Evolutionary conservation across 2,329 filamentous ascomycete species (phyloP).

Genomic region (Stagonosporopsis rhizophila): DNA sequence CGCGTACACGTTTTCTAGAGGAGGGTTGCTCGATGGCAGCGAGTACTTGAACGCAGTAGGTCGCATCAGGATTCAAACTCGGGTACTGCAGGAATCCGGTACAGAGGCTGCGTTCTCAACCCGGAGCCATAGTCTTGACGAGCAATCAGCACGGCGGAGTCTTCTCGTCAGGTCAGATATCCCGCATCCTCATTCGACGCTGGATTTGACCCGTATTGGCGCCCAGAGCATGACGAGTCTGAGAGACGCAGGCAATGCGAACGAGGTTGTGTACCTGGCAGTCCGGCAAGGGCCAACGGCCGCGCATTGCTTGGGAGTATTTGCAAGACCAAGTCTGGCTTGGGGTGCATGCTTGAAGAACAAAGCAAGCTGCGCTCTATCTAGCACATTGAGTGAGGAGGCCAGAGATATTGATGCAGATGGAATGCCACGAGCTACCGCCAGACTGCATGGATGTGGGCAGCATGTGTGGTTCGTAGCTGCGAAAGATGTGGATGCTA

Average conservation of each 20-base stretch:
- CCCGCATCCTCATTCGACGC: constrained; percentile 26
- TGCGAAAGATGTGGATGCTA: constrained; percentile 3
- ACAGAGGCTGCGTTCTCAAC: constrained; percentile 15
- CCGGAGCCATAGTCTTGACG: constrained; percentile 12
- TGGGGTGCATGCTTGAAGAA: constrained; percentile 38
- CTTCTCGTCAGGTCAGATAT: constrained; percentile 30
- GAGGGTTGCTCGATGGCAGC: constrained; percentile 30
- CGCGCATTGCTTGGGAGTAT: constrained; percentile 29
- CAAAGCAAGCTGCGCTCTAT: constrained; percentile 25
- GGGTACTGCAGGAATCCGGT: constrained; percentile 21
- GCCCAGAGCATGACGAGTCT: constrained; percentile 8
- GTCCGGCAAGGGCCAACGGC: constrained; percentile 23
- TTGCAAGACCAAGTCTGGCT: constrained; percentile 24
- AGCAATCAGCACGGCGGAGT: constrained; percentile 5
- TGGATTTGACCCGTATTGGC: constrained; percentile 14
- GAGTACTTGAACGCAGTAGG: constrained; percentile 32
- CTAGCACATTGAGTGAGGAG: constrained; percentile 24
- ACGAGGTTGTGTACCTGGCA: constrained; percentile 25
- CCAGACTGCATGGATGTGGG: constrained; percentile 25
- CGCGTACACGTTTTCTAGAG: constrained; percentile 35
- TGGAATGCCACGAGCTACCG: constrained; percentile 23
- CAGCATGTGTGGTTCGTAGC: constrained; percentile 26
- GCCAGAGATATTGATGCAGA: constrained; percentile 13
- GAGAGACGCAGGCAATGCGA: background rate
- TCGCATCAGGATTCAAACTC: constrained; percentile 32